Percentiles rank a stretch among this genome's conserved stretches.
phyloP scores from a whole-genome alignment of 2,329 filamentous ascomycete genomes.

The Penicillium psychrosexuale region DNA sequence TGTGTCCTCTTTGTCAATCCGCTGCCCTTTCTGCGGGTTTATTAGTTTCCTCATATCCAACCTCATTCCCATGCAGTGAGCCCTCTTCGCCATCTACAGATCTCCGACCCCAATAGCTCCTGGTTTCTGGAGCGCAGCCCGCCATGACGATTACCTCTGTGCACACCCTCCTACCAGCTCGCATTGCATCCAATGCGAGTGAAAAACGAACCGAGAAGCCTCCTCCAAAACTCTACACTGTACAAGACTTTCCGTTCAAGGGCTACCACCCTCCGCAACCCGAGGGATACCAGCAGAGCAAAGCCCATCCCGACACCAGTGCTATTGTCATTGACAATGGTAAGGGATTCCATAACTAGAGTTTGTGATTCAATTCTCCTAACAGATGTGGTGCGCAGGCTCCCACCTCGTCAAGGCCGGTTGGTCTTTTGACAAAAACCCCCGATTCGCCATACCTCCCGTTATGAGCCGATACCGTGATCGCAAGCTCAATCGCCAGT shows the following conservation, averaged over 20 bases:
- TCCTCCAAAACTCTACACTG: constrained; percentile 52
- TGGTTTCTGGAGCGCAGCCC: constrained; percentile 24
- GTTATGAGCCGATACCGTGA: constrained; percentile 95
- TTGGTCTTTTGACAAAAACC: constrained; percentile 88
- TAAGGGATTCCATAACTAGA: constrained; percentile 38
- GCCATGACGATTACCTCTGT: constrained; percentile 47
- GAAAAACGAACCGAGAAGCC: constrained; percentile 53
- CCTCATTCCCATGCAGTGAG: constrained; percentile 15
- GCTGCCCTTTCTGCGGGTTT: not conserved
- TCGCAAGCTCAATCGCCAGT: constrained; percentile 85
- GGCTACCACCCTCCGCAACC: constrained; percentile 57
- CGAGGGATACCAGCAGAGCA: constrained; percentile 70
- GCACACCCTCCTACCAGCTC: constrained; percentile 37
- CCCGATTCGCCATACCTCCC: constrained; percentile 76
- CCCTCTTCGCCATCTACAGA: constrained; percentile 3
- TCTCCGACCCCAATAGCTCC: constrained; percentile 17
- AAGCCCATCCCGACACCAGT: constrained; percentile 56
- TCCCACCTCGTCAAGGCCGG: constrained; percentile 86
- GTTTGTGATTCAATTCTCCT: constrained; percentile 6
- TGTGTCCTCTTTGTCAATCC: not conserved
- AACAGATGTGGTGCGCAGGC: constrained; percentile 53
- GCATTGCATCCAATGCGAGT: constrained; percentile 41
- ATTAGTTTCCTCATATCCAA: not conserved
- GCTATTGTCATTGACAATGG: constrained; percentile 99
- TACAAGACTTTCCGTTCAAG: constrained; percentile 60